phyloP scores from a whole-genome alignment of 2,329 filamentous ascomycete genomes.

The Zelopaecilomyces penicillatus region DNA sequence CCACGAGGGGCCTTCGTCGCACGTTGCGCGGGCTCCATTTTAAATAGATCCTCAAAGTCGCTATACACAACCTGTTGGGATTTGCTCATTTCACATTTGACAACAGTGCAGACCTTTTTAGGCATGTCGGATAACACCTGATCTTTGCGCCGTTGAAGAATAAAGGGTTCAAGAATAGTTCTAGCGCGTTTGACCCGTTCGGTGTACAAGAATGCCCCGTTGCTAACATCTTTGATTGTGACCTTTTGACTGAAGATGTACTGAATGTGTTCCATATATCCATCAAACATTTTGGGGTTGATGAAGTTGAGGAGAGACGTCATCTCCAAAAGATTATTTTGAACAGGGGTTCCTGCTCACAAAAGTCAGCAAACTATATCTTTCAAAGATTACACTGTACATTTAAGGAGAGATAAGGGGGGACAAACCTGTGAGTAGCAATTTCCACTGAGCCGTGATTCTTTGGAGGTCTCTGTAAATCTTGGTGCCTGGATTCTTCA shows the following conservation, averaged over 20 bases:
- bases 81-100: slow-evolving; percentile 71
- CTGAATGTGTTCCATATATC: slow-evolving; percentile 68
- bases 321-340: slow-evolving; percentile 91
- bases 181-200: slow-evolving; percentile 81
- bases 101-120: slow-evolving; percentile 66
- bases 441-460: slow-evolving; percentile 72
- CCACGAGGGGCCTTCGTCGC: slow-evolving; percentile 37
- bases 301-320: slow-evolving; percentile 90
- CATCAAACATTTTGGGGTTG: slow-evolving; percentile 73
- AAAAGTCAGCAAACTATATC: slow-evolving; percentile 11
- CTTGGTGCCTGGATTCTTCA: slow-evolving; percentile 81
- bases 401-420: neutral
- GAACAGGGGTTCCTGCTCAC: slow-evolving; percentile 73
- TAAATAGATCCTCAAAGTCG: slow-evolving; percentile 54
- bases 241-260: slow-evolving; percentile 90
- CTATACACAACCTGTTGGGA: slow-evolving; percentile 68
- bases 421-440: slow-evolving; percentile 53
- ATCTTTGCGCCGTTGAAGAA: slow-evolving; percentile 85
- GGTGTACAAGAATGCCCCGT: slow-evolving; percentile 76
- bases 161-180: slow-evolving; percentile 90
- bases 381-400: neutral
- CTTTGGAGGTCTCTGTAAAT: slow-evolving; percentile 71
- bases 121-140: slow-evolving; percentile 84
- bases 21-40: slow-evolving; percentile 48
- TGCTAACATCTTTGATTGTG: slow-evolving; percentile 67